Evolutionary conservation across 1,284 basidiomycete species (phyloP).

Genomic region (Singerocomus rubriflavus): DNA sequence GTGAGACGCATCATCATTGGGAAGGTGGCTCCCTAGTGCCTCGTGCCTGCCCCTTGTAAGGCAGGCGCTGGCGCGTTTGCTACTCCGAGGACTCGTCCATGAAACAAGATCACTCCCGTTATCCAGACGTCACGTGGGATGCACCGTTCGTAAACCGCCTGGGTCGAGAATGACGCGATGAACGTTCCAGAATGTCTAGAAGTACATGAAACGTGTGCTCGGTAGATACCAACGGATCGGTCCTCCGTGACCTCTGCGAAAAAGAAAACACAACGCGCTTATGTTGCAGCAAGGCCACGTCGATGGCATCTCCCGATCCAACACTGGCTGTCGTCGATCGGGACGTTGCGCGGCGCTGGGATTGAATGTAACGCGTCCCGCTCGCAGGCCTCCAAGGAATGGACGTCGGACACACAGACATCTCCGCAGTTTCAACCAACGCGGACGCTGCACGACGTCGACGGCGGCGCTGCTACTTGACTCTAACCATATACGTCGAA

Average conservation of each 20-base stretch:
- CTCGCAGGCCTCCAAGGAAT: too few relatives aligned
- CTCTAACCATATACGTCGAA: constrained; percentile 16
- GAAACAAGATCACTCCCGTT: constrained; percentile 12
- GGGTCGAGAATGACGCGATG: constrained; percentile 1
- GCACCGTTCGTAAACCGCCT: not conserved
- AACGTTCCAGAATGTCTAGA: constrained; percentile 25
- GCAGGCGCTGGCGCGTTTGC: constrained; percentile 5
- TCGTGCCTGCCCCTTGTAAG: constrained; percentile 31
- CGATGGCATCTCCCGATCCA: constrained; percentile 28
- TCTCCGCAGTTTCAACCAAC: constrained; percentile 3
- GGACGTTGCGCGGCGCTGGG: constrained; percentile 18
- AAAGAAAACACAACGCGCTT: too few relatives aligned
- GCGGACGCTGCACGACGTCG: constrained; percentile 15
- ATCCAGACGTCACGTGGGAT: constrained; percentile 24
- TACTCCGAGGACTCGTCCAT: constrained; percentile 31
- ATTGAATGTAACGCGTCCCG: constrained; percentile 13
- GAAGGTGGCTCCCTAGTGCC: constrained; percentile 18
- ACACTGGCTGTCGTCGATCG: constrained; percentile 26
- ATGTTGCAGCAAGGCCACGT: too few relatives aligned
- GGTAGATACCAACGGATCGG: not conserved
- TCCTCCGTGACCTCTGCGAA: not conserved
- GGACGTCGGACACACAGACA: too few relatives aligned
- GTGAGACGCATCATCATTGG: constrained; percentile 26
- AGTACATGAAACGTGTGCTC: constrained; percentile 11
- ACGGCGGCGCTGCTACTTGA: constrained; percentile 6